phyloP scores from a whole-genome alignment of 257 asterid genomes.

The Cordia subcordata region DNA sequence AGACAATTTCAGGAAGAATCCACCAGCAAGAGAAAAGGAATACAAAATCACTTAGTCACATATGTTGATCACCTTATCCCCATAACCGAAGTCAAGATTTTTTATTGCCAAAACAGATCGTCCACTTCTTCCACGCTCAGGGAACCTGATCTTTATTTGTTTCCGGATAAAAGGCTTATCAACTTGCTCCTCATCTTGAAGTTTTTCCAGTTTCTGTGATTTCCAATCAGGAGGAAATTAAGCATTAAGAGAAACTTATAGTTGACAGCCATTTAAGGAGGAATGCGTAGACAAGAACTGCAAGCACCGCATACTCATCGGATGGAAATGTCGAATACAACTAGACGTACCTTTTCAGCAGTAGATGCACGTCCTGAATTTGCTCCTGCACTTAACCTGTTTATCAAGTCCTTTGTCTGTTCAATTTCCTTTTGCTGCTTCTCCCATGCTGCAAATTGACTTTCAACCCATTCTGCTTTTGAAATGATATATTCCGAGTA shows the following conservation, averaged over 20 bases:
- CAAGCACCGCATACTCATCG: not conserved
- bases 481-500: conserved; percentile 73
- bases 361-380: conserved; percentile 98
- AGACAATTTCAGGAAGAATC: not conserved
- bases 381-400: conserved; percentile 91
- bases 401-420: conserved; percentile 67
- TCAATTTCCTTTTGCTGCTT: conserved; percentile 94
- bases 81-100: conserved; percentile 70
- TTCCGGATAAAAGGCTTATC: conserved; percentile 97
- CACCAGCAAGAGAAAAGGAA: not conserved
- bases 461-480: conserved; percentile 75
- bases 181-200: conserved; percentile 80
- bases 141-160: conserved; percentile 98
- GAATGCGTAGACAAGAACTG: not conserved
- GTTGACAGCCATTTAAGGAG: not conserved
- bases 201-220: conserved; percentile 91
- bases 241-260: not conserved
- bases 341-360: conserved; percentile 74
- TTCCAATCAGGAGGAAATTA: not conserved
- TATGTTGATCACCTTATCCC: conserved; percentile 59
- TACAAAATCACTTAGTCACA: not conserved
- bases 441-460: conserved; percentile 96
- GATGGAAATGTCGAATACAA: not conserved
- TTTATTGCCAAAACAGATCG: conserved; percentile 58
- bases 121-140: conserved; percentile 97